Conservation (phyloP, 164 flowering plant species). For the Stephania japonica region DNA sequence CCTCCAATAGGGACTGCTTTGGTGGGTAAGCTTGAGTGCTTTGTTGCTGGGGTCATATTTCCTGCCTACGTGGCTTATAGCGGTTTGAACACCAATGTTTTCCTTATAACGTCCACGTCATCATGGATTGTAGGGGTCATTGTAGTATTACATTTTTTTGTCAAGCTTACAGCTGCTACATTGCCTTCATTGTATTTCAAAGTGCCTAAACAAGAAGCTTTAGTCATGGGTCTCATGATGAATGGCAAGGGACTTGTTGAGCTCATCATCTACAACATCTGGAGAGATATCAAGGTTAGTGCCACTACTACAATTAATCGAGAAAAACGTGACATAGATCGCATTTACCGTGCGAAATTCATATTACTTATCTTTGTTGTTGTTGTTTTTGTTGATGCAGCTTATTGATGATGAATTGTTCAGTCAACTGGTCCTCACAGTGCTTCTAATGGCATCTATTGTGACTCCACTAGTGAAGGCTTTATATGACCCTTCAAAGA, state of each 20-base stretch:
- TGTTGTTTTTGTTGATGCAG: not conserved
- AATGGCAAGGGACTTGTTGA: not conserved
- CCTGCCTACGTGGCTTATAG: slow-evolving; percentile 17
- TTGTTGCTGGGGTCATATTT: slow-evolving; percentile 18
- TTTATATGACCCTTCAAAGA: slow-evolving; percentile 44
- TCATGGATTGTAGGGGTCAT: slow-evolving; percentile 20
- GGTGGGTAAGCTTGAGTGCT: slow-evolving; percentile 25
- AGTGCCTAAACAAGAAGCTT: too few species aligned
- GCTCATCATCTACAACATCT: not conserved
- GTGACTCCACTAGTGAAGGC: slow-evolving; percentile 31
- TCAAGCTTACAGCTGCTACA: slow-evolving; percentile 27
- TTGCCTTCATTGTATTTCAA: slow-evolving; percentile 32
- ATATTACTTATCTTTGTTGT: not conserved
- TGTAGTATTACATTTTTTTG: slow-evolving; percentile 22
- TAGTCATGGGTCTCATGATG: slow-evolving; percentile 16
- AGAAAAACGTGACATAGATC: too few species aligned
- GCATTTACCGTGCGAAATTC: too few species aligned
- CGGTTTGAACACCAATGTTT: slow-evolving; percentile 12
- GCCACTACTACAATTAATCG: too few species aligned
- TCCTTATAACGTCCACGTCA: slow-evolving; percentile 14
- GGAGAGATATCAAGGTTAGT: not conserved
- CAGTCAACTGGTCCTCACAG: slow-evolving; percentile 24
- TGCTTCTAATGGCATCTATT: slow-evolving; percentile 30
- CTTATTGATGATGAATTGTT: not conserved
- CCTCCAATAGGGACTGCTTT: slow-evolving; percentile 42